These are phyloP conservation scores for Cytospora mali DNA, from an alignment of 2,329 filamentous ascomycete species.

Conservation along the genomic window DNA sequence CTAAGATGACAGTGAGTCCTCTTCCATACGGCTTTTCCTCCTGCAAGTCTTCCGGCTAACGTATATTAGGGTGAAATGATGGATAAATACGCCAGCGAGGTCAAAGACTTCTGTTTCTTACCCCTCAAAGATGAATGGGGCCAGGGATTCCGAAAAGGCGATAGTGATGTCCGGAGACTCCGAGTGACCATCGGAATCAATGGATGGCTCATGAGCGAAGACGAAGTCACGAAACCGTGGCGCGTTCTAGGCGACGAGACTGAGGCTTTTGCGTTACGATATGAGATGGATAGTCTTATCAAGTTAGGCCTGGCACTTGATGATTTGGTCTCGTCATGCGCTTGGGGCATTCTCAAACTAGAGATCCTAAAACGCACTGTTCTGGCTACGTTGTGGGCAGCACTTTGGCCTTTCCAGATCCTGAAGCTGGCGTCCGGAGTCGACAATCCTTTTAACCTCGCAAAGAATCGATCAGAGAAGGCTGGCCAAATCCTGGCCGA, in stretches of 20 bases:
- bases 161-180: constrained; percentile 53
- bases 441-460: constrained; percentile 82
- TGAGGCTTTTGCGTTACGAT: constrained; percentile 83
- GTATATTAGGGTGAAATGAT: constrained; percentile 70
- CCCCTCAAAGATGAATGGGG: constrained; percentile 62
- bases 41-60: not conserved
- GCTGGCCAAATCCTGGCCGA: constrained; percentile 80
- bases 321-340: constrained; percentile 71
- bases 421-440: constrained; percentile 68
- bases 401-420: constrained; percentile 70
- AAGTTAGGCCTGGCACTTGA: constrained; percentile 74
- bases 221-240: constrained; percentile 82
- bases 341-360: constrained; percentile 72
- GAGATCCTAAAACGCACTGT: constrained; percentile 76
- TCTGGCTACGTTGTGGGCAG: constrained; percentile 67
- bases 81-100: constrained; percentile 83
- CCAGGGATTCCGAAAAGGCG: constrained; percentile 35
- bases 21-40: not conserved
- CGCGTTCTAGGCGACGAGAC: constrained; percentile 68
- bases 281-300: constrained; percentile 77
- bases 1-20: constrained; percentile 61
- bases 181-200: constrained; percentile 85
- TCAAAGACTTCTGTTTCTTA: constrained; percentile 80
- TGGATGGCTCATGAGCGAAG: constrained; percentile 77
- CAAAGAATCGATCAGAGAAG: constrained; percentile 76